Percentiles rank a stretch among this genome's conserved stretches.
Evolutionary conservation across 75 land plant species (phyloP).

Genomic region (Pinus tabuliformis): DNA sequence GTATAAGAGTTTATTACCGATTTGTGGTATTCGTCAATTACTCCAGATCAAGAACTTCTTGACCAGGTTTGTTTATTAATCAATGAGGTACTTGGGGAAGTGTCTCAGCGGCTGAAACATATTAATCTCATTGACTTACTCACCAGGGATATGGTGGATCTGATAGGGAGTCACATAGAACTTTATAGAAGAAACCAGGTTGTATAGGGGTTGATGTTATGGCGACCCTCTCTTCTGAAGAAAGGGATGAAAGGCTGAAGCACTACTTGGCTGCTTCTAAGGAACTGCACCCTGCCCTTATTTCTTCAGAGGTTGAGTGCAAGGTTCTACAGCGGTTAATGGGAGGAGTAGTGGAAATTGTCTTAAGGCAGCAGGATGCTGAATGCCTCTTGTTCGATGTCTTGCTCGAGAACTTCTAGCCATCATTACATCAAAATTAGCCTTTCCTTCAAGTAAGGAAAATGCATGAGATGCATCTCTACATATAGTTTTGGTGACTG

Average conservation of each 20-base stretch:
- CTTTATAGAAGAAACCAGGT: conserved; percentile 73
- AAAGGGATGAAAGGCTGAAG: conserved; percentile 89
- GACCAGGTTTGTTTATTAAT: conserved; percentile 58
- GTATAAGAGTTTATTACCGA: conserved; percentile 80
- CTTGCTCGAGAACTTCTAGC: conserved; percentile 81
- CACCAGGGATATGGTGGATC: too few species aligned
- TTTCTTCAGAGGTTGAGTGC: conserved; percentile 84
- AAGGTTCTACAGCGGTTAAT: conserved; percentile 87
- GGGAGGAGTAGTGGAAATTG: conserved; percentile 73
- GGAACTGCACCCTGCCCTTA: conserved; percentile 89
- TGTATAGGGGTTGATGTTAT: conserved; percentile 74
- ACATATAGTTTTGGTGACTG: too few species aligned
- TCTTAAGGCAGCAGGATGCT: conserved; percentile 73
- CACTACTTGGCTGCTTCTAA: conserved; percentile 55
- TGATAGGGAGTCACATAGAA: conserved; percentile 83
- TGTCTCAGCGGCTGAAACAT: conserved; percentile 64
- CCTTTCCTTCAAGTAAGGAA: too few species aligned
- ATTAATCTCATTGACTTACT: conserved; percentile 83
- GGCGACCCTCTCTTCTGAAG: conserved; percentile 72
- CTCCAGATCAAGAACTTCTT: conserved; percentile 85
- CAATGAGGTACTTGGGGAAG: conserved; percentile 74
- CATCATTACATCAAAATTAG: too few species aligned
- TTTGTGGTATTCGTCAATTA: conserved; percentile 84
- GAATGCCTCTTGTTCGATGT: conserved; percentile 67
- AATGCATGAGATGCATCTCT: too few species aligned